These are phyloP conservation scores for Anthracocystis setariae DNA, from an alignment of 1,284 basidiomycete species.

Conservation along the genomic window DNA sequence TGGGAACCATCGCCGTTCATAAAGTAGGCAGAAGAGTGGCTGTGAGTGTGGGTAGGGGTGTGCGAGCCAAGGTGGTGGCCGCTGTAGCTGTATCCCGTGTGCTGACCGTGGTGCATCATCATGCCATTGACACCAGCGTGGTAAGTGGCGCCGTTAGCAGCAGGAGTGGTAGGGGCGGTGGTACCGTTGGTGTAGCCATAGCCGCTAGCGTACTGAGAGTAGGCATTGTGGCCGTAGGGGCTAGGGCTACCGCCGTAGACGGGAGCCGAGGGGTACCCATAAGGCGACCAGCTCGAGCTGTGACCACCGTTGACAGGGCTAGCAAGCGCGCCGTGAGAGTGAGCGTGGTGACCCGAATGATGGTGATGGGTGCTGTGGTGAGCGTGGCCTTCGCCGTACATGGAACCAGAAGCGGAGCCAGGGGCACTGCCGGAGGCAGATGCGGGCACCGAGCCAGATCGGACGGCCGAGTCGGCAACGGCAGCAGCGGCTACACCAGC, in stretches of 20 bases:
- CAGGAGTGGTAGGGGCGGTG: constrained; percentile 46
- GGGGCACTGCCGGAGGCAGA: constrained; percentile 48
- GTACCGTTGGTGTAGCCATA: constrained; percentile 50
- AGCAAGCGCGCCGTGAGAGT: constrained; percentile 36
- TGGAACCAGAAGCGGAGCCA: constrained; percentile 45
- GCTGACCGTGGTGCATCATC: constrained; percentile 58
- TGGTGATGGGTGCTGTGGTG: constrained; percentile 44
- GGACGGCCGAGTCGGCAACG: constrained; percentile 41
- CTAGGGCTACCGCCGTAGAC: constrained; percentile 48
- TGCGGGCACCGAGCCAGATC: constrained; percentile 43
- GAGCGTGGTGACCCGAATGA: constrained; percentile 39
- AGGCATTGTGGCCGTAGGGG: constrained; percentile 51
- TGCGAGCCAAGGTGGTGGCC: constrained; percentile 50
- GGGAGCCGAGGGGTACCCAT: constrained; percentile 49
- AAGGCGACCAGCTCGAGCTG: constrained; percentile 52
- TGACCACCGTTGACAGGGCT: constrained; percentile 51
- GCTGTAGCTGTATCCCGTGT: constrained; percentile 45
- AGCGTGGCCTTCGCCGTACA: constrained; percentile 50
- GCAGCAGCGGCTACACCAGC: constrained; percentile 40
- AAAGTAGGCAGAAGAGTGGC: constrained; percentile 49
- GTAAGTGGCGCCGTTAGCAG: constrained; percentile 39
- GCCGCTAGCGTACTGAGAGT: constrained; percentile 50
- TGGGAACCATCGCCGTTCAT: constrained; percentile 52
- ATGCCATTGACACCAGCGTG: constrained; percentile 46
- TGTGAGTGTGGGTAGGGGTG: constrained; percentile 47